phyloP scores from a whole-genome alignment of 192 early-diverging fungal species.

The Gonapodya sp. region DNA sequence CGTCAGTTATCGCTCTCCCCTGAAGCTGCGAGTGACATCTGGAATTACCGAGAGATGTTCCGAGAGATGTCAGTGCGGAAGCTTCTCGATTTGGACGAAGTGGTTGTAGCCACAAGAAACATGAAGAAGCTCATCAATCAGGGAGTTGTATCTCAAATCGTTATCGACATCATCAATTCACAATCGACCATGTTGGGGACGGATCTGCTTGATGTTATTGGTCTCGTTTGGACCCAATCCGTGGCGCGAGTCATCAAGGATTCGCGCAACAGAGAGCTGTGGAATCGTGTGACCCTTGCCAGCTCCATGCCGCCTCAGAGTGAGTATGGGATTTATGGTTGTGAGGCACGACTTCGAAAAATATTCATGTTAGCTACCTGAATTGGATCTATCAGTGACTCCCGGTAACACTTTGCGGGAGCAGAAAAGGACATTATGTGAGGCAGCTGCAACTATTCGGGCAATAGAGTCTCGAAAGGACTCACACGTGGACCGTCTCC shows the following conservation, averaged over 20 bases:
- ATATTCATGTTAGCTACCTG: too few species aligned
- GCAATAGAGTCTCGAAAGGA: neutral
- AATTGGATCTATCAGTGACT: too few species aligned
- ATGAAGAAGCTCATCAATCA: neutral
- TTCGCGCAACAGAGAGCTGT: neutral
- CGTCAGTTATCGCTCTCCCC: neutral
- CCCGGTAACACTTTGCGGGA: too few species aligned
- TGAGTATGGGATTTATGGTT: too few species aligned
- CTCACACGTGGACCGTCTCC: neutral
- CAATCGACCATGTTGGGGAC: neutral
- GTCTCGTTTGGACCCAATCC: neutral
- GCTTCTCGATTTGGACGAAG: conserved; percentile 6
- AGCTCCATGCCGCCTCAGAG: too few species aligned
- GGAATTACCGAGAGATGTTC: neutral
- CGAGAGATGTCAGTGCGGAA: neutral
- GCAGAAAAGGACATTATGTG: neutral
- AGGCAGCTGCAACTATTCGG: neutral
- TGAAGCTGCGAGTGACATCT: neutral
- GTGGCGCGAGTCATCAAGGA: neutral
- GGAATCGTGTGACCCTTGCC: neutral
- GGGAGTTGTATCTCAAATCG: neutral
- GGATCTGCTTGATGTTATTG: neutral
- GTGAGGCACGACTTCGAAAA: too few species aligned
- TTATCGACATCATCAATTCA: neutral
- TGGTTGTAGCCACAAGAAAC: neutral